phyloP scores from a whole-genome alignment of 2,329 filamentous ascomycete species.

The Cyphellophora attinorum region DNA sequence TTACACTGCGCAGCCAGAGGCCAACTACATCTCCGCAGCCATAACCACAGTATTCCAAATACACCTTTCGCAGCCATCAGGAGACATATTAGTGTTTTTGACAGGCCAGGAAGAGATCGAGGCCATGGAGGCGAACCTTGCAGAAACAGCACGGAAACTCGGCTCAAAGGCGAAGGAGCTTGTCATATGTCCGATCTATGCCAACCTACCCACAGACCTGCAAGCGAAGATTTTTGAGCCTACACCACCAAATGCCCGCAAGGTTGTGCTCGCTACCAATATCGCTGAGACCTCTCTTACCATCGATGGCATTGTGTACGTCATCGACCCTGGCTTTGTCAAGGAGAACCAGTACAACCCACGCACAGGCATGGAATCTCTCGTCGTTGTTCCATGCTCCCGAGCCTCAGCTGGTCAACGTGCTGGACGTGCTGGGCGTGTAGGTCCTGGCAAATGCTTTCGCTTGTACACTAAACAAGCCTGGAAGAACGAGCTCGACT shows the following conservation, averaged over 20 bases:
- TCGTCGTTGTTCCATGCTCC: conserved; percentile 85
- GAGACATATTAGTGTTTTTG: conserved; percentile 89
- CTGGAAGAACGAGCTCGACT: conserved; percentile 89
- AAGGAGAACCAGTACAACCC: conserved; percentile 95
- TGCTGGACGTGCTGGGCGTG: conserved; percentile 84
- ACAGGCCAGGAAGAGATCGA: conserved; percentile 97
- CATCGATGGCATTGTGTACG: conserved; percentile 98
- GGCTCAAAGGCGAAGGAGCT: conserved; percentile 77
- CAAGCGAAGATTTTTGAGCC: conserved; percentile 95
- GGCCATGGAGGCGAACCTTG: conserved; percentile 70
- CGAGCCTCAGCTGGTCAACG: conserved; percentile 87
- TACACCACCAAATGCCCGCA: conserved; percentile 80
- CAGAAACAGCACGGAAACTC: conserved; percentile 78
- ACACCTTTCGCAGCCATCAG: conserved; percentile 72
- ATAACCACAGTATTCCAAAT: conserved; percentile 95
- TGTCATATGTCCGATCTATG: conserved; percentile 87
- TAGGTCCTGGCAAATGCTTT: conserved; percentile 87
- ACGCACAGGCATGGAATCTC: conserved; percentile 80
- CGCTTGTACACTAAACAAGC: conserved; percentile 87
- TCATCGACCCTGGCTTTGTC: conserved; percentile 89
- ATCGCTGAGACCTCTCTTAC: conserved; percentile 97
- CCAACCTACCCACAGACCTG: conserved; percentile 80
- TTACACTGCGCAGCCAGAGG: conserved; percentile 82
- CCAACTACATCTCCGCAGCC: conserved; percentile 83
- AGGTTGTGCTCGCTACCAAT: conserved; percentile 96